Conservation (phyloP, 140 eudicot genomes). For the Anethum foeniculum region DNA sequence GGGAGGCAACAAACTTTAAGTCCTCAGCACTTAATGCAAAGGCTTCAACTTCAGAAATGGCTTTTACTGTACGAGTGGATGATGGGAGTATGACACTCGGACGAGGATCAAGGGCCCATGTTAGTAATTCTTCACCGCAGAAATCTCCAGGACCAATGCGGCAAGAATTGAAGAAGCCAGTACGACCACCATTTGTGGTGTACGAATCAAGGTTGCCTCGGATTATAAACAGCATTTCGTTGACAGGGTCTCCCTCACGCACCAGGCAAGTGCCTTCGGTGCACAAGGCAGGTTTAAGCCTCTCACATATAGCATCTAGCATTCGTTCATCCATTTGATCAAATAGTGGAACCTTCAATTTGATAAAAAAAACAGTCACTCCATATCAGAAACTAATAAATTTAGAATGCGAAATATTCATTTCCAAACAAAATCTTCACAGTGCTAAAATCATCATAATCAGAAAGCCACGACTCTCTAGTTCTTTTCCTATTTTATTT, state of each 20-base stretch:
- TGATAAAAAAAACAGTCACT: background rate
- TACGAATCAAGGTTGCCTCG: constrained; percentile 90
- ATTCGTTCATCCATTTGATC: constrained; percentile 92
- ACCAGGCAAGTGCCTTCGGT: constrained; percentile 76
- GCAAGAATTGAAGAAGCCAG: constrained; percentile 88
- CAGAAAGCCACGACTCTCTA: background rate
- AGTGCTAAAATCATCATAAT: background rate
- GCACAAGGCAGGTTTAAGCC: constrained; percentile 76
- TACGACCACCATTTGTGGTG: constrained; percentile 96
- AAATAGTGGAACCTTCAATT: constrained; percentile 67
- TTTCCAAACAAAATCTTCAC: background rate
- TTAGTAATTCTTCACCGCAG: constrained; percentile 91
- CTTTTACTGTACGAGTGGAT: constrained; percentile 85
- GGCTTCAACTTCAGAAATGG: constrained; percentile 86
- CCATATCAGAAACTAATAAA: background rate
- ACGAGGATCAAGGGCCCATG: constrained; percentile 97
- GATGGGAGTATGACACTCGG: constrained; percentile 72
- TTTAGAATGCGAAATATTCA: background rate
- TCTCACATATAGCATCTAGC: constrained; percentile 95
- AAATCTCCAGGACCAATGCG: constrained; percentile 90
- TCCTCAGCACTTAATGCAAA: constrained; percentile 83
- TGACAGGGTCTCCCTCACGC: constrained; percentile 93
- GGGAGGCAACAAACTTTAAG: constrained; percentile 79
- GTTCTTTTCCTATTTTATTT: background rate
- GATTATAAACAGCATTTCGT: constrained; percentile 82